Evolutionary conservation across 176 grass and related monocot genomes (phyloP).

Genomic region (Musa acuminata): DNA sequence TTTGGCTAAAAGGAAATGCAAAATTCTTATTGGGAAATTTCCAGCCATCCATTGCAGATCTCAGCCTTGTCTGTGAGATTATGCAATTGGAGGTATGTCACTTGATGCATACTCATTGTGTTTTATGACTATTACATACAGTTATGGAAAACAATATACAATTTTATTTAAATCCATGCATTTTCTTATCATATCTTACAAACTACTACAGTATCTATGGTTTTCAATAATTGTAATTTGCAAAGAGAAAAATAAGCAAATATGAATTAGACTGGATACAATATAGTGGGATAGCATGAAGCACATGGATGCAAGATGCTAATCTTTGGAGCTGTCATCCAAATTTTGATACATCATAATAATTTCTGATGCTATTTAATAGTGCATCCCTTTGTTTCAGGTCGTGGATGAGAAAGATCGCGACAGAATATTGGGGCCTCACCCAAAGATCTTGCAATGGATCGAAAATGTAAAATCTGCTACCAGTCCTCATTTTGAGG

Average conservation of each 20-base stretch:
- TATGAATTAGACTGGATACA: no score
- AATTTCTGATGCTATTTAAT: background rate
- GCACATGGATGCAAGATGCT: no score
- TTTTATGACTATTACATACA: no score
- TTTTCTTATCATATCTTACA: no score
- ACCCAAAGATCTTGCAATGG: conserved; percentile 52
- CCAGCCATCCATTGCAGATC: conserved; percentile 67
- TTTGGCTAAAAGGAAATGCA: conserved; percentile 59
- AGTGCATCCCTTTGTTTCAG: conserved; percentile 22
- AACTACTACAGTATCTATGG: no score
- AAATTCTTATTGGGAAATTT: conserved; percentile 64
- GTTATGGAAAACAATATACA: no score
- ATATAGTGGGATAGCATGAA: no score
- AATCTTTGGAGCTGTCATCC: no score
- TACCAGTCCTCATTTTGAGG: conserved; percentile 68
- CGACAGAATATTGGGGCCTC: conserved; percentile 38
- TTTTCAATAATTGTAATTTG: no score
- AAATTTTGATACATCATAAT: background rate
- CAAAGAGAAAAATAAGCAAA: no score
- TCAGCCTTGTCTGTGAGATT: conserved; percentile 90
- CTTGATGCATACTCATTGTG: background rate
- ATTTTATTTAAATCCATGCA: no score
- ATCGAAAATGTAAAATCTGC: conserved; percentile 76
- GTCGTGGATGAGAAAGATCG: conserved; percentile 35
- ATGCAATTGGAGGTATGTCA: conserved; percentile 74